Conservation (phyloP, 768 basidiomycete genomes). For the Boletus subcaerulescens region DNA sequence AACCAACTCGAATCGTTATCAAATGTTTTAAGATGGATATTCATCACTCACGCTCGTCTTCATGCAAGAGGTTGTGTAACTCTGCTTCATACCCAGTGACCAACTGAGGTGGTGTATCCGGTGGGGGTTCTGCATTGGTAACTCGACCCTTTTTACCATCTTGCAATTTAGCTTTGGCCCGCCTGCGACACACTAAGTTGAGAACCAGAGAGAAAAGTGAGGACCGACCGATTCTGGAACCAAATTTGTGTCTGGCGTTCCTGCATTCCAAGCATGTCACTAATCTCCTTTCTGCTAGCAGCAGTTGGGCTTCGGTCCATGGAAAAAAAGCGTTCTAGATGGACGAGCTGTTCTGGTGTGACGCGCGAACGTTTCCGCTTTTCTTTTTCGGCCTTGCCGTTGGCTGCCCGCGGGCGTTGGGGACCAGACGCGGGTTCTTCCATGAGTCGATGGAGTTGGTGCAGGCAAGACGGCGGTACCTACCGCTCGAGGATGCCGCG, state of each 20-base stretch:
- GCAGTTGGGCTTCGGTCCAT: conserved; percentile 71
- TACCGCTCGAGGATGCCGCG: conserved; percentile 16
- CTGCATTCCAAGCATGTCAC: conserved; percentile 72
- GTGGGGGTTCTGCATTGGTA: conserved; percentile 37
- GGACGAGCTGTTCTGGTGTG: conserved; percentile 74
- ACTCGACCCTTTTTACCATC: conserved; percentile 51
- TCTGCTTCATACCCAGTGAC: conserved; percentile 54
- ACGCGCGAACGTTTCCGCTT: conserved; percentile 77
- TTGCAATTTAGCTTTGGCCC: conserved; percentile 77
- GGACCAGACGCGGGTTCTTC: conserved; percentile 36
- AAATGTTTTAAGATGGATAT: background rate
- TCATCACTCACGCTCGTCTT: conserved; percentile 63
- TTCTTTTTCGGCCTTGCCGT: conserved; percentile 42
- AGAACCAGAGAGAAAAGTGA: background rate
- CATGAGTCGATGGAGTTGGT: conserved; percentile 22
- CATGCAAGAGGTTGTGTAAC: conserved; percentile 64
- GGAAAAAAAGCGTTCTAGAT: conserved; percentile 69
- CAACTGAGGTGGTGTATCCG: conserved; percentile 51
- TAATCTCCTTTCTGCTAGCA: conserved; percentile 67
- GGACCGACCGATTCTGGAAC: conserved; percentile 73
- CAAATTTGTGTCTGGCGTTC: conserved; percentile 88
- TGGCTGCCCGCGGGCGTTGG: conserved; percentile 33
- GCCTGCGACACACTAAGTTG: conserved; percentile 38
- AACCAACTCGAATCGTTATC: background rate
- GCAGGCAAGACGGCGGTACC: conserved; percentile 23